Evolutionary conservation across 2,329 filamentous ascomycete genomes (phyloP).

Genomic region (Sarocladiaceae sp.): DNA sequence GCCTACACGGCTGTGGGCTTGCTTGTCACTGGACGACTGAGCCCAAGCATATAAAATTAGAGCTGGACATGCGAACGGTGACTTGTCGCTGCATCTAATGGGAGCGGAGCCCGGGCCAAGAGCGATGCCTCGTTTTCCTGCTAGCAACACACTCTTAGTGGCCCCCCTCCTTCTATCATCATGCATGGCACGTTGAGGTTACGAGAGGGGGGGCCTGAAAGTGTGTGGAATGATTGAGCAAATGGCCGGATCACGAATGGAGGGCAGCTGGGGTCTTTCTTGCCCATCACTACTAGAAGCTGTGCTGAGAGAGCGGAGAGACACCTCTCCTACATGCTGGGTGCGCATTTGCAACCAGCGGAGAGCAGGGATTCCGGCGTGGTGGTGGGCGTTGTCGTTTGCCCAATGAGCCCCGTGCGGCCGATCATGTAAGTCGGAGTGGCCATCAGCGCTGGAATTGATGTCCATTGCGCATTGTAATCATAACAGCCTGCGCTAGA

Average conservation of each 20-base stretch:
- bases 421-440: neutral
- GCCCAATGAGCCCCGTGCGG: neutral
- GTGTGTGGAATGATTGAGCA: neutral
- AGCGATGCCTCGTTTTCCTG: slow-evolving; percentile 6
- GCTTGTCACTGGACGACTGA: slow-evolving; percentile 38
- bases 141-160: neutral
- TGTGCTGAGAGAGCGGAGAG: neutral
- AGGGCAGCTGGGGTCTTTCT: neutral
- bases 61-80: slow-evolving; percentile 21
- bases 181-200: neutral
- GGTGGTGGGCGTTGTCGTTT: neutral
- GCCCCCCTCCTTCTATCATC: neutral
- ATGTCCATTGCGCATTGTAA: neutral
- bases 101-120: slow-evolving; percentile 7
- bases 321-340: neutral
- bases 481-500: neutral
- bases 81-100: slow-evolving; percentile 6
- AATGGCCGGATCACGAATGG: neutral
- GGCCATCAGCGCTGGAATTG: neutral
- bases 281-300: neutral
- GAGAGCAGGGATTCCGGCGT: neutral
- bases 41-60: slow-evolving; percentile 41
- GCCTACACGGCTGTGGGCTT: slow-evolving; percentile 35
- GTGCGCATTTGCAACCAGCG: neutral
- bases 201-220: neutral